Conservation (phyloP, 2,329 filamentous ascomycete species). For the Aspergillus eucalypticola region DNA sequence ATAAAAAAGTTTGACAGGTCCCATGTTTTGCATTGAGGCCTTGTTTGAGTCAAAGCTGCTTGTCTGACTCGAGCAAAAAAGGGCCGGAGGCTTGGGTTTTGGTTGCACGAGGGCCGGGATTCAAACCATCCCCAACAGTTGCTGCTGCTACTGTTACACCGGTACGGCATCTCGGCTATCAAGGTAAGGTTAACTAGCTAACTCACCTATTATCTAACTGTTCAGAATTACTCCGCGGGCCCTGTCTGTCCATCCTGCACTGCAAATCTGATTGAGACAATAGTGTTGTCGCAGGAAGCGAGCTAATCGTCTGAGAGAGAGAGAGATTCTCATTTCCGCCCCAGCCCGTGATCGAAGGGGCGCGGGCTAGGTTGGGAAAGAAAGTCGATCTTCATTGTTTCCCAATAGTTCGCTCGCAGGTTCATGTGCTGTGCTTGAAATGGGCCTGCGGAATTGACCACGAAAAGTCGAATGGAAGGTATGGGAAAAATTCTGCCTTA, state of each 20-base stretch:
- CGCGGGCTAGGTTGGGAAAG: neutral
- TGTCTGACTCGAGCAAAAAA: neutral
- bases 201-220: no score
- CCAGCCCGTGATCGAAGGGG: neutral
- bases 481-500: neutral
- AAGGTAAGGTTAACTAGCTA: neutral
- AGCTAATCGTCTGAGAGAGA: slow-evolving; percentile 1
- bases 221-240: neutral
- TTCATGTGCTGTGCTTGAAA: neutral
- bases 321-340: neutral
- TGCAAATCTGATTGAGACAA: slow-evolving; percentile 2
- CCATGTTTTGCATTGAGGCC: slow-evolving; percentile 1
- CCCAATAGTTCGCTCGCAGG: neutral
- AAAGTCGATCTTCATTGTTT: neutral
- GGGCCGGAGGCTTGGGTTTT: neutral
- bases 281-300: slow-evolving; percentile 4
- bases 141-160: neutral
- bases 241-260: neutral
- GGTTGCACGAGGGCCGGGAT: slow-evolving; percentile 1
- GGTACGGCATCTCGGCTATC: neutral
- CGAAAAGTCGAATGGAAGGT: neutral
- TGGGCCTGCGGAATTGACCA: neutral
- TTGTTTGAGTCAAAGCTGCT: neutral
- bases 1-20: neutral
- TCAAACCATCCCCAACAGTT: neutral